Percentiles rank a stretch among this genome's conserved stretches.
Conservation (phyloP, 1,284 basidiomycete genomes). For the Leccinum fallax region DNA sequence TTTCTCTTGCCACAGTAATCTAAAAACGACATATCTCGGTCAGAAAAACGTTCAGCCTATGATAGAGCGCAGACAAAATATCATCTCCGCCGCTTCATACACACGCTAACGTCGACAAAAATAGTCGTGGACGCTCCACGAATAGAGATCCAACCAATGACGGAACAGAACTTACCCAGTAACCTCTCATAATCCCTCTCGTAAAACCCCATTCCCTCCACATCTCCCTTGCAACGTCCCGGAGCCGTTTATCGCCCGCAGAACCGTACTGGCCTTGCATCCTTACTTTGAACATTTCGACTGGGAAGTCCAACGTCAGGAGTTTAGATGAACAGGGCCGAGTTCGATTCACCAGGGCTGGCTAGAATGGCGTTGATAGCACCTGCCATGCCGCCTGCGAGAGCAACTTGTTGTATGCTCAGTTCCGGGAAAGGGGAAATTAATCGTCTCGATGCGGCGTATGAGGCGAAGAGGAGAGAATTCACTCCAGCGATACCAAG, state of each 20-base stretch:
- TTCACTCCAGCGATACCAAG: conserved; percentile 97
- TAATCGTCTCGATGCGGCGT: conserved; percentile 78
- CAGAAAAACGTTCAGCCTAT: neutral
- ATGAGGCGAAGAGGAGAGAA: conserved; percentile 91
- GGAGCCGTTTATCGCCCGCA: conserved; percentile 74
- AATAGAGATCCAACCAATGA: neutral
- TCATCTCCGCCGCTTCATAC: neutral
- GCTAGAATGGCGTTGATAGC: conserved; percentile 87
- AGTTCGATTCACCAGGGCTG: conserved; percentile 67
- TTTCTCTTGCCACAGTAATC: conserved; percentile 92
- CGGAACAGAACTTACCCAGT: conserved; percentile 67
- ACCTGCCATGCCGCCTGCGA: conserved; percentile 90
- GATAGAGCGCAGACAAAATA: neutral
- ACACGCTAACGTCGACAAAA: neutral
- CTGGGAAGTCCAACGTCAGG: conserved; percentile 38
- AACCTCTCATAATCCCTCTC: conserved; percentile 93
- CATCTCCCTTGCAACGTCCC: conserved; percentile 76
- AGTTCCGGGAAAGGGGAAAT: conserved; percentile 88
- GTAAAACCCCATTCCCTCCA: conserved; percentile 84
- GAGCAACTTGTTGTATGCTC: conserved; percentile 76
- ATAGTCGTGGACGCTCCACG: neutral
- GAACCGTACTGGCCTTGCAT: conserved; percentile 95
- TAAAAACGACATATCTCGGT: conserved; percentile 31
- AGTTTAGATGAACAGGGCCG: neutral
- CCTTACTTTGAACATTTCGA: conserved; percentile 92